Evolutionary conservation across 106 monocot species (phyloP), one percentile per base, ranked within the genome.

Genomic region (Acorus gramineus): DNA sequence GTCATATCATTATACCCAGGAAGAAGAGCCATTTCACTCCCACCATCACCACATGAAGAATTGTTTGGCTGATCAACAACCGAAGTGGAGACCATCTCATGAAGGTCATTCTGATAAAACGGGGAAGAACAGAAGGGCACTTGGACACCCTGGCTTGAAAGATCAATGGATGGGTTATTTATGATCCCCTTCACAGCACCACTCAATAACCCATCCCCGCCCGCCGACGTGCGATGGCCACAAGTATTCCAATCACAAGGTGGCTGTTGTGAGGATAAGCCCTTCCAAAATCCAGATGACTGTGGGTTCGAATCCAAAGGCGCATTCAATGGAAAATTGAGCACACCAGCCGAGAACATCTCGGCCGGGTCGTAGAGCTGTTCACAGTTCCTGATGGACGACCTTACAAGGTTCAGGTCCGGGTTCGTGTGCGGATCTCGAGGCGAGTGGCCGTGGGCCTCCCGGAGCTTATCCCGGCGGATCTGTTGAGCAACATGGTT

Each of bases 381-480:
- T 7, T 28, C 28, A 28, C 28, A 28, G 28, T 28, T 28, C 28
- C 28, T 28, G 28, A 28, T 28, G 28, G 28, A 28, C 28, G 28
- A 28, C 14, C 51, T 14, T 63, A 67, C 42, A 56, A 61, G 59
- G 52, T 57, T 43, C 11, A 64, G 64, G 52, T 47, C n/a, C 9
- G 52, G 7, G 50, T n/a, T 14, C n/a, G 11, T 1, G 46, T 5
- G 42, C 55, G n/a, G 2, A 13, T 43, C 6, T 43, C 46, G 0
- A 13, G 53, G 42, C 28, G 61, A 54, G 45, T 6, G 55, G 44
- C 14, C 8, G 8, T 14, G 51, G 42, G 49, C 66, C 5, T 65
- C 71, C 2, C 85, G 69, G 53, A 80, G 80, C 76, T 84, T 84
- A 51, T 84, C 80, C 5, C 84, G 76, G 44, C 84, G 79, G 69